Evolutionary conservation across 116 monocot species (phyloP).

Genomic region (Papilionanthe hybrid): DNA sequence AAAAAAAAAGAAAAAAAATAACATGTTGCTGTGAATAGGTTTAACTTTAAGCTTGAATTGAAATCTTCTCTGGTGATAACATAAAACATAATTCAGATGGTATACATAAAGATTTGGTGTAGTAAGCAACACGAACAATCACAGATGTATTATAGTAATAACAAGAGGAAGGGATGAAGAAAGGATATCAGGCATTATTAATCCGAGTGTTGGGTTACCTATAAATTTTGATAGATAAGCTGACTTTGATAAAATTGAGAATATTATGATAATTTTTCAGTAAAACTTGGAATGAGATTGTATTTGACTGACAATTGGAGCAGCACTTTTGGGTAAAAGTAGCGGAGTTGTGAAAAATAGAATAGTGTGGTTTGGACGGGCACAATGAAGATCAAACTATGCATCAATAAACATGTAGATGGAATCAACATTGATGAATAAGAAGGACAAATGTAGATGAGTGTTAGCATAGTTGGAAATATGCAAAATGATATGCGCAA

Average conservation of each 20-base stretch:
- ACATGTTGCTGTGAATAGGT: neutral
- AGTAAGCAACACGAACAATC: neutral
- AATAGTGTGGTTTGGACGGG: neutral
- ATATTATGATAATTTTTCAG: neutral
- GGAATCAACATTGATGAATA: neutral
- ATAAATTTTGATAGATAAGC: neutral
- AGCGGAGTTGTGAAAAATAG: too few relatives aligned
- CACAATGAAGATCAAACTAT: neutral
- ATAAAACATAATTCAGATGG: neutral
- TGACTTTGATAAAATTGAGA: neutral
- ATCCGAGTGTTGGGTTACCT: neutral
- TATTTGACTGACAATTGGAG: neutral
- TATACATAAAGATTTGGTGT: neutral
- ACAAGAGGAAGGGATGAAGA: neutral
- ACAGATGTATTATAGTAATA: neutral
- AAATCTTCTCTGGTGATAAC: neutral
- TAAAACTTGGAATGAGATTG: neutral
- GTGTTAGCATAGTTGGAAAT: neutral
- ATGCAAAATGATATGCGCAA: neutral
- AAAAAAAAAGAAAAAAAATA: neutral
- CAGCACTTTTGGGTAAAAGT: neutral
- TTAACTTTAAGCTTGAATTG: neutral
- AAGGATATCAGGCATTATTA: neutral
- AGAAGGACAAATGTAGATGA: neutral
- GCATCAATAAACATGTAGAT: neutral